Evolutionary conservation across 371 early-diverging fungal species (phyloP), one percentile per base, ranked within the genome.

Genomic region (Saksenaea oblongispora): DNA sequence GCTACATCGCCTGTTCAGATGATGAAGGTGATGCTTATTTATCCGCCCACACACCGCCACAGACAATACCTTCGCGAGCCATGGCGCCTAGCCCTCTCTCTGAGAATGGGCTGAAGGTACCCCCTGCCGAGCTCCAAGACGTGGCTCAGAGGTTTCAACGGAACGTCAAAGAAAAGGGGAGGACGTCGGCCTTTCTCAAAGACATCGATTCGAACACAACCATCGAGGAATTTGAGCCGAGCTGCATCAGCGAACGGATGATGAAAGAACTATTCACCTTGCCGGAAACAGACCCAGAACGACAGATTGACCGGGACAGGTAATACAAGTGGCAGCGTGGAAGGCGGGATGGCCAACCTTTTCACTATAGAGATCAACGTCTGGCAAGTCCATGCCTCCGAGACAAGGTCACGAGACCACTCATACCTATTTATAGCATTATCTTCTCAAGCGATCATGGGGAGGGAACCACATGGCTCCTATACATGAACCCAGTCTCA

Each of bases 381-480:
- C 58, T 72, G 56, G 76, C 69, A 73, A 65, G 54, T 39, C 13
- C 9, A 26, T 31, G 7, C 9, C 10, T n/a, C 24, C 22, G 58
- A 27, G 27, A 15, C 17, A 44, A 27, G 41, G 35, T 27, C 22
- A 47, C 11, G 26, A 11, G 17, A 27, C 5, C 37, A 34, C 17
- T 53, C 41, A 13, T 56, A 22, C 14, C 27, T 61, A 56, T 59
- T 28, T 65, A 34, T 66, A 78, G 79, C 79, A 79, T 55, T 79
- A 79, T 54, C 60, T 73, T 17, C 56, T 79, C 11, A 75, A 75
- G 34, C 63, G 59, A n/a, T 55, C 72, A 3, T 66, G 69, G 59
- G 62, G 71, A 15, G 56, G 65, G 1, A 73, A 69, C 14, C 67
- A 75, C 31, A 62, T 54, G 0, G 65, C 68, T 18, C 58, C 66